Percentiles rank a stretch among this genome's conserved stretches.
These are phyloP conservation scores for Auriscalpium vulgare DNA, from an alignment of 768 basidiomycete species.

Conservation along the genomic window DNA sequence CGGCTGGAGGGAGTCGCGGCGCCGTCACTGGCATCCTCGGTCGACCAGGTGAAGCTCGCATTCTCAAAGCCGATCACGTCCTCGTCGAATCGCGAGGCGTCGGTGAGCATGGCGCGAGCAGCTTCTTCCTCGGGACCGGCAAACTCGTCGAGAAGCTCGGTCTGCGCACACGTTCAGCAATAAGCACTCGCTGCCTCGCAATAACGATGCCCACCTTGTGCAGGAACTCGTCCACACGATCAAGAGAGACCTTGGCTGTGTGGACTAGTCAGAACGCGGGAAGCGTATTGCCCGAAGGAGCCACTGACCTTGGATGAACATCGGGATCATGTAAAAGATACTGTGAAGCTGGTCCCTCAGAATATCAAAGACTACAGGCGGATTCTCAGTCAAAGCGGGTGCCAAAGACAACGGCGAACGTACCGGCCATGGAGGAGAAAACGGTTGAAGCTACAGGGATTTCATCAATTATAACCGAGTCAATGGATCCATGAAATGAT, in stretches of 20 bases:
- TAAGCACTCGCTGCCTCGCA: neutral
- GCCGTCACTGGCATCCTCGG: slow-evolving; percentile 23
- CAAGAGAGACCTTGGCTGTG: slow-evolving; percentile 29
- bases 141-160: slow-evolving; percentile 26
- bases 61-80: slow-evolving; percentile 43
- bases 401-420: neutral
- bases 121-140: slow-evolving; percentile 6
- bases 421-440: slow-evolving; percentile 22
- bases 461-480: neutral
- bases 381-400: neutral
- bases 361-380: slow-evolving; percentile 28
- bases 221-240: slow-evolving; percentile 33
- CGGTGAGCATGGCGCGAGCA: slow-evolving; percentile 11
- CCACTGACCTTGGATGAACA: slow-evolving; percentile 10
- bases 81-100: slow-evolving; percentile 11
- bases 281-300: no score
- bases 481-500: neutral
- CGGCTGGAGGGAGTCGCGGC: slow-evolving; percentile 35
- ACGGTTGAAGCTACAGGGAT: slow-evolving; percentile 17
- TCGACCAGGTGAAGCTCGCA: slow-evolving; percentile 49
- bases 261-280: no score
- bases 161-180: slow-evolving; percentile 7
- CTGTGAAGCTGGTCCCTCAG: slow-evolving; percentile 25
- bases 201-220: slow-evolving; percentile 18
- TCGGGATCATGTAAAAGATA: slow-evolving; percentile 18